Evolutionary conservation across 371 early-diverging fungal genomes (phyloP), one percentile per base, ranked within the genome.

Genomic region (Fennellomyces sp.): DNA sequence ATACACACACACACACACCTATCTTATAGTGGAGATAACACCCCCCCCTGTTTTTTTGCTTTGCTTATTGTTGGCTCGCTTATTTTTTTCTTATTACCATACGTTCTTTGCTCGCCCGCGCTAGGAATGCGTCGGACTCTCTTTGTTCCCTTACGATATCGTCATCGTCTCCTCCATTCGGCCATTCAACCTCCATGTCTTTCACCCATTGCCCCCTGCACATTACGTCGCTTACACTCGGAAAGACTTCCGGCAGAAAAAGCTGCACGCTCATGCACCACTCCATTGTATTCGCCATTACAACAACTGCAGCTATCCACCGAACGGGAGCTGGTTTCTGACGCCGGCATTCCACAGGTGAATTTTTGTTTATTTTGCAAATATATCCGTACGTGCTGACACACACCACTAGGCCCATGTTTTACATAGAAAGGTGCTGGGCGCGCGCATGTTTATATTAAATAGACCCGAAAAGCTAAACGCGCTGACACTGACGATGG

Each of bases 401-500:
- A 39, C 13, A 39, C 13, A 38, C n/a, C 10, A 25, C 27, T 49
- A 88, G 86, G 78, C 81, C 5, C 78, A 84, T 58, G 84, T 88
- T 23, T 62, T 88, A 61, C 88, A 86, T 55, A 80, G 76, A 59
- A 86, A 86, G 39, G 10, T 66, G 56, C 72, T 73, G 4, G 70
- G 76, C 21, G 73, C 77, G 10, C 73, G 80, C 26, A 82, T 90
- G 51, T 87, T 97, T 66, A 83, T 95, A 35, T 82, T 97, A 51
- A 96, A 96, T 74, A 80, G 97, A 47, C 97, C 97, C 1, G 82
- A 87, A 61, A 91, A 88, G 17, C 75, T 94, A 17, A 98, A 98
- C 73, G 91, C 97, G 30, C 83, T 98, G 54, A 95, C 89, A 68
- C 69, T 89, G 61, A 78, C 81, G 57, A 98, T 98, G 98, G 85